Evolutionary conservation across 331 rosid genomes (phyloP).

Genomic region (Arachis monticola): DNA sequence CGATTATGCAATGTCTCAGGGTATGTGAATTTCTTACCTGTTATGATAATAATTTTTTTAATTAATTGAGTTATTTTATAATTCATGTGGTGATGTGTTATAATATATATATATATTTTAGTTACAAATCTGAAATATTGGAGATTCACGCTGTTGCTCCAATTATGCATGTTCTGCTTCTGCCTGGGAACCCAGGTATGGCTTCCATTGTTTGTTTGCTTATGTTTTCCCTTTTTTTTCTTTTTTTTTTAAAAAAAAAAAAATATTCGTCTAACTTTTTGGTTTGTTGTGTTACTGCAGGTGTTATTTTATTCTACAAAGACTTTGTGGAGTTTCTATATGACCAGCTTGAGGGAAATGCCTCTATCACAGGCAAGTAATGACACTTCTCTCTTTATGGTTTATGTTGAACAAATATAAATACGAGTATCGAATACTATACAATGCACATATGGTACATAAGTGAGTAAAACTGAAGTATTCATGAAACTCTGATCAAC

Average conservation of each 20-base stretch:
- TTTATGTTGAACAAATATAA: not conserved
- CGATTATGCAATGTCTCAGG: conserved; percentile 76
- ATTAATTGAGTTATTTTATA: not conserved
- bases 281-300: conserved; percentile 47
- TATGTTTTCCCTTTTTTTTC: not conserved
- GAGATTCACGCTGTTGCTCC: conserved; percentile 85
- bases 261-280: conserved; percentile 21
- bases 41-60: not conserved
- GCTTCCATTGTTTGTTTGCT: not conserved
- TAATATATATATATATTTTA: conserved; percentile 32
- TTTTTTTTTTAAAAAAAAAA: too few relatives aligned
- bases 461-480: too few relatives aligned
- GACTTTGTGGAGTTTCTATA: conserved; percentile 78
- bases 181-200: conserved; percentile 95
- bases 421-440: too few relatives aligned
- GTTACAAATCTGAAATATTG: conserved; percentile 70
- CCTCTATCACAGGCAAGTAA: conserved; percentile 77
- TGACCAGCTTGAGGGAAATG: conserved; percentile 78
- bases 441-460: too few relatives aligned
- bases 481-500: conserved; percentile 14
- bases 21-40: conserved; percentile 46
- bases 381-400: conserved; percentile 20
- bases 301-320: conserved; percentile 69
- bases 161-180: conserved; percentile 65
- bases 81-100: not conserved